A percentile compares a stretch with the other conserved stretches of the same genome.
Evolutionary conservation across 148 eudicot species (phyloP).

Genomic region (Oxyria digyna): DNA sequence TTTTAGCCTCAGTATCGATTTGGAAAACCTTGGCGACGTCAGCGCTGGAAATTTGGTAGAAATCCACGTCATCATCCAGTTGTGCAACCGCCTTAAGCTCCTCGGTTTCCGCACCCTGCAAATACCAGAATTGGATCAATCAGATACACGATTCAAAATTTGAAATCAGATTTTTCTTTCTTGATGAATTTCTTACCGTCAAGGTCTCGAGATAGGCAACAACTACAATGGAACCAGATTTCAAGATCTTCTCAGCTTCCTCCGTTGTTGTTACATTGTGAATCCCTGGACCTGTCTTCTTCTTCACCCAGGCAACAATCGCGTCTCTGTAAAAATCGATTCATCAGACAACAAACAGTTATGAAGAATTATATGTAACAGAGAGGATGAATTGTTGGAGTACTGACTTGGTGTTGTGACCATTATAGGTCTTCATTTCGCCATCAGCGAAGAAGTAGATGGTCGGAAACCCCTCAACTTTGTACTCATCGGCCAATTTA

Average conservation of each 20-base stretch:
- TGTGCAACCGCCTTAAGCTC: conserved; percentile 60
- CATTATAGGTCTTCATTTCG: conserved; percentile 37
- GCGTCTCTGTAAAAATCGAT: conserved; percentile 31
- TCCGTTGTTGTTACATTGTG: conserved; percentile 43
- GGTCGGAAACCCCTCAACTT: conserved; percentile 68
- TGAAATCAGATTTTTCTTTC: too few species aligned
- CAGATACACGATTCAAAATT: not conserved
- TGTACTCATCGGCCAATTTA: conserved; percentile 51
- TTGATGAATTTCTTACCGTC: conserved; percentile 28
- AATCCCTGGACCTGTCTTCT: conserved; percentile 55
- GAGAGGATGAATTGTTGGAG: not conserved
- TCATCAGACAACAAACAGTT: not conserved
- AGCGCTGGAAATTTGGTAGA: conserved; percentile 56
- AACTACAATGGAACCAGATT: conserved; percentile 33
- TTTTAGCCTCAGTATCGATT: conserved; percentile 43
- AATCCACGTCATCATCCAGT: conserved; percentile 37
- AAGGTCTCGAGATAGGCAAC: conserved; percentile 46
- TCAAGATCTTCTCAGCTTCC: conserved; percentile 50
- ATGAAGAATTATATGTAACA: too few species aligned
- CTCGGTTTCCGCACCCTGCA: conserved; percentile 55
- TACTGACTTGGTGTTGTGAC: conserved; percentile 59
- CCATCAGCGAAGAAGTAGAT: conserved; percentile 60
- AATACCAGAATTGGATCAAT: not conserved
- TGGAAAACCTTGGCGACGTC: conserved; percentile 73
- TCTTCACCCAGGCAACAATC: conserved; percentile 68